Base-by-base conservation (phyloP, 192 early-diverging fungal species). In the Coemansia sp. region DNA sequence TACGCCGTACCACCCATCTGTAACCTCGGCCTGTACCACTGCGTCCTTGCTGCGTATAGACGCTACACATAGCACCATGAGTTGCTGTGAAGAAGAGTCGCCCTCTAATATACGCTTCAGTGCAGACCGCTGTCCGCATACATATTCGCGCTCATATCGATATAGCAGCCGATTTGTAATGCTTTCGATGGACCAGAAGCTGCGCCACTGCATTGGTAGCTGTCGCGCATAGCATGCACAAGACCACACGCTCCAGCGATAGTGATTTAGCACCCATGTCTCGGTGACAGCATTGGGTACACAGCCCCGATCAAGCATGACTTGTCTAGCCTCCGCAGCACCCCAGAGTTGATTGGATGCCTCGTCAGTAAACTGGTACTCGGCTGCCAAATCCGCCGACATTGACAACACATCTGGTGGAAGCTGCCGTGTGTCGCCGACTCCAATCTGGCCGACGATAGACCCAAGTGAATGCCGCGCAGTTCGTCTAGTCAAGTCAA, bases 1-100 rank as follows among this genome's bases (percentile, higher is more conserved):
- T 11, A 82, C 39, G 44, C 68, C 36, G 62, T 82, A 82, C 79
- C 79, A 82, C 29, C 79, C 75, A 50, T 82, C 79, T 4, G 75
- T 82, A 14, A 82, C 68, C 65, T 82, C 71, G 2, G 70, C 36
- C 10, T 31, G 40, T 14, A 34, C n/a, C 24, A 16, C 48, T 4
- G 14, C 35, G 10, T 46, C 61, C 1, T 17, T 36, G 4, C 34
- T 14, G 33, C 5, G 48, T 6, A 70, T 21, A 6, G 57, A 41
- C 59, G 79, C 75, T 2, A 82, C 66, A 27, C 64, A 73, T 46
- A 82, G 71, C 42, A 82, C 68, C 71, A 77, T 74, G 40, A 68
- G 64, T 61, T 70, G 74, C 61, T 76, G 71, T 14, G 79, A 29
- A 11, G 71, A 64, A 17, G 70, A 59, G 42, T 82, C 75, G 40